Evolutionary conservation across 2,329 filamentous ascomycete species (phyloP).

Genomic region (Escovopsis sp.): DNA sequence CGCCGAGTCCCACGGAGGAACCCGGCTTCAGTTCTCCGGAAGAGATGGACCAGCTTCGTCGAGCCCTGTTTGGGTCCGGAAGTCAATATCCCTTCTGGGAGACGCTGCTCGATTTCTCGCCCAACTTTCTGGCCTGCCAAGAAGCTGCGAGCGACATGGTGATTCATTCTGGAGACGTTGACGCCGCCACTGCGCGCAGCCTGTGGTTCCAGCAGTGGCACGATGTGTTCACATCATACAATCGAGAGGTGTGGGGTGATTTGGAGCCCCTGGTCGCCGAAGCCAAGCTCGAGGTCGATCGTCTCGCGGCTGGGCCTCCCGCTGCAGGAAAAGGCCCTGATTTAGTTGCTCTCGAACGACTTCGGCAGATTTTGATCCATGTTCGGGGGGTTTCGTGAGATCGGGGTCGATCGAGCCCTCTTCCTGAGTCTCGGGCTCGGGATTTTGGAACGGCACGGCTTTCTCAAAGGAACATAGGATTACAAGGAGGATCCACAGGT

Average conservation of each 20-base stretch:
- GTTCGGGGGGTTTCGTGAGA: slow-evolving; percentile 13
- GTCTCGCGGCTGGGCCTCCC: slow-evolving; percentile 8
- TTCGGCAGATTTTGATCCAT: slow-evolving; percentile 24
- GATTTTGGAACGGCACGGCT: no score
- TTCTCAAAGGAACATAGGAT: no score
- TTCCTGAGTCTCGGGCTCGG: no score
- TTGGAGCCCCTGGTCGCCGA: slow-evolving; percentile 39
- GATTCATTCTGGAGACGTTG: slow-evolving; percentile 24
- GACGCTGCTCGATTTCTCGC: slow-evolving; percentile 35
- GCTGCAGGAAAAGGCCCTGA: slow-evolving; percentile 10
- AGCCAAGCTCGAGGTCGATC: slow-evolving; percentile 40
- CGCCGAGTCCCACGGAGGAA: slow-evolving; percentile 7
- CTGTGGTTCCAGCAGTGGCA: slow-evolving; percentile 42
- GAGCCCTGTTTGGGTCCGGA: slow-evolving; percentile 22
- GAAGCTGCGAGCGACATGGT: slow-evolving; percentile 8
- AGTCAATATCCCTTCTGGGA: slow-evolving; percentile 22
- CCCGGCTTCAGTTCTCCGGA: slow-evolving; percentile 14
- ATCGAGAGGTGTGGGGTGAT: slow-evolving; percentile 56
- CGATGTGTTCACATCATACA: slow-evolving; percentile 39
- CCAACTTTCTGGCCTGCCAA: slow-evolving; percentile 22
- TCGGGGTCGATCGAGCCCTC: no score
- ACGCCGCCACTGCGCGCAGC: slow-evolving; percentile 24
- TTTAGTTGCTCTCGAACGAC: slow-evolving; percentile 18
- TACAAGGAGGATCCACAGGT: no score
- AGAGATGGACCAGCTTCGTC: slow-evolving; percentile 20